These are phyloP conservation scores for Myriosclerotinia scirpicola DNA, from an alignment of 2,329 filamentous ascomycete species.

Conservation along the genomic window DNA sequence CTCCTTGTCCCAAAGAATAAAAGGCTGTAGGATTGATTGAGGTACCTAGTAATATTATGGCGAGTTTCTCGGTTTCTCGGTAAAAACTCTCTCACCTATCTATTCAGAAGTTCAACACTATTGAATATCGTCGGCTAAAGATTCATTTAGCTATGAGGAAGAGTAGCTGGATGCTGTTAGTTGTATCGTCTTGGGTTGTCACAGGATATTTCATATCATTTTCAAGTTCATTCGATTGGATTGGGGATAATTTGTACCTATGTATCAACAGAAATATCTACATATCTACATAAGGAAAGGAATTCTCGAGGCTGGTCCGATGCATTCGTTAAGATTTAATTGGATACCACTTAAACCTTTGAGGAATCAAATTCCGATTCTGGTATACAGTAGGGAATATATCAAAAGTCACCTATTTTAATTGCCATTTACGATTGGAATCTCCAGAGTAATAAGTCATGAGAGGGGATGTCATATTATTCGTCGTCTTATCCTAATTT, in stretches of 20 bases:
- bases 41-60: not conserved
- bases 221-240: not conserved
- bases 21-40: not conserved
- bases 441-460: conserved; percentile 32
- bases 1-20: not conserved
- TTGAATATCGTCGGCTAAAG: not conserved
- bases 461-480: conserved; percentile 62
- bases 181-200: not conserved
- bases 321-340: not conserved
- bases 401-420: not conserved
- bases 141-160: not conserved
- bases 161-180: not conserved
- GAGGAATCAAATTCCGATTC: not conserved
- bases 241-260: not conserved
- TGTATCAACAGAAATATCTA: too few species aligned
- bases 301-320: not conserved
- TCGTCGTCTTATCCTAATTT: conserved; percentile 49
- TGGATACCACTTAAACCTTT: not conserved
- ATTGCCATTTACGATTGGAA: not conserved
- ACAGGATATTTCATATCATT: not conserved
- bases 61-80: not conserved
- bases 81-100: not conserved
- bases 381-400: not conserved
- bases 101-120: not conserved
- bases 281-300: not conserved